phyloP scores from a whole-genome alignment of 352 stramenopile species.

The Pythium guiyangense region DNA sequence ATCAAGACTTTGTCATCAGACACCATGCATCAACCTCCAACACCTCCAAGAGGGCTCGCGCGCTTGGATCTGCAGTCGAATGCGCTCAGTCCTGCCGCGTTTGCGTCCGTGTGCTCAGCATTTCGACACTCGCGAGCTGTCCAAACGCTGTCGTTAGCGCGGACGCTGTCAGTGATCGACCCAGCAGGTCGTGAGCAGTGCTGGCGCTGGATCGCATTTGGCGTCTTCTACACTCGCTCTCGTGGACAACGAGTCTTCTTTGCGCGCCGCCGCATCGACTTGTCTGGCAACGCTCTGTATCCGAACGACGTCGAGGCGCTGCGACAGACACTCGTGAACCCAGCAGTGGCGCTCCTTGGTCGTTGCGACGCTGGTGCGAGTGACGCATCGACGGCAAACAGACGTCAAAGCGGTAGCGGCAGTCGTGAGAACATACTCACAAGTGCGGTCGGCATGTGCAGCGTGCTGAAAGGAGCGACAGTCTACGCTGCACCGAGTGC shows the following conservation, averaged over 20 bases:
- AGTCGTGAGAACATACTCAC: not conserved
- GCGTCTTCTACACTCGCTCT: slow-evolving; percentile 5
- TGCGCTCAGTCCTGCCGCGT: not conserved
- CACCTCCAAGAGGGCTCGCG: too few relatives aligned
- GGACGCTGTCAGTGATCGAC: slow-evolving; percentile 6
- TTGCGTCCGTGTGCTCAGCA: slow-evolving; percentile 6
- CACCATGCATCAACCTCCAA: too few relatives aligned
- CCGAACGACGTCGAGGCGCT: slow-evolving; percentile 7
- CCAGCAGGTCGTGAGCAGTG: slow-evolving; percentile 5
- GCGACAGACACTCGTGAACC: not conserved
- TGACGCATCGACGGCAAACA: too few relatives aligned
- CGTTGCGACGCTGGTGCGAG: not conserved
- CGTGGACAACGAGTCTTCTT: too few relatives aligned
- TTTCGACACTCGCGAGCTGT: slow-evolving; percentile 1
- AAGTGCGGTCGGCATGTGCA: not conserved
- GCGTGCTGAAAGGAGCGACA: not conserved
- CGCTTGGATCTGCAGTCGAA: slow-evolving; percentile 1
- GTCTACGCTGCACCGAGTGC: not conserved
- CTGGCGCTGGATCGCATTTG: slow-evolving; percentile 15
- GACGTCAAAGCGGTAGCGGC: too few relatives aligned
- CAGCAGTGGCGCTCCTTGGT: slow-evolving; percentile 1
- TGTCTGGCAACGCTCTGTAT: slow-evolving; percentile 9
- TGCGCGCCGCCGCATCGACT: slow-evolving; percentile 2
- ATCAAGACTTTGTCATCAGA: not conserved
- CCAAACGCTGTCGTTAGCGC: slow-evolving; percentile 2